These are phyloP conservation scores for Pseudogymnoascus sp. DNA, from an alignment of 2,329 filamentous ascomycete species.

Conservation along the genomic window DNA sequence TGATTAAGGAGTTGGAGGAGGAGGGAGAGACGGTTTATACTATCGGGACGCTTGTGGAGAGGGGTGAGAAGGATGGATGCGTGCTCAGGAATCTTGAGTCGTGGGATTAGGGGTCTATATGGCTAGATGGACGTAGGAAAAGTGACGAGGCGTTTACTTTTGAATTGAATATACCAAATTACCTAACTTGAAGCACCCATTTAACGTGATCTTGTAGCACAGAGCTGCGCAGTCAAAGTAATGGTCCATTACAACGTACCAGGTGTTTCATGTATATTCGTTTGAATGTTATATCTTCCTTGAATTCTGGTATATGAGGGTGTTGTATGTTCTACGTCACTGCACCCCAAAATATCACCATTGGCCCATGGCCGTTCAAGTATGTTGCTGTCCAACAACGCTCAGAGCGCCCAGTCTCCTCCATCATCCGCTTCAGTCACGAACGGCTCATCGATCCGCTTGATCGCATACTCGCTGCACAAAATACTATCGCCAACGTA, in stretches of 20 bases:
- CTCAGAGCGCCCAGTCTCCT: slow-evolving; percentile 69
- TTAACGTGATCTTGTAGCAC: neutral
- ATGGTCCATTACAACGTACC: neutral
- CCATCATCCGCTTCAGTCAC: slow-evolving; percentile 62
- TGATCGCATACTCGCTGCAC: slow-evolving; percentile 91
- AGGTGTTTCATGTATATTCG: neutral
- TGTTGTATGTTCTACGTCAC: neutral
- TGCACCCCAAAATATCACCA: neutral
- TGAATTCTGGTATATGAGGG: neutral
- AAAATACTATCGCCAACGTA: slow-evolving; percentile 56
- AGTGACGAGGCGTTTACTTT: slow-evolving; percentile 1
- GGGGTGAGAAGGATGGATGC: slow-evolving; percentile 49
- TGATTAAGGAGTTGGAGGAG: slow-evolving; percentile 50
- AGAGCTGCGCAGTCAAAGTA: neutral
- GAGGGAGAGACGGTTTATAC: slow-evolving; percentile 69
- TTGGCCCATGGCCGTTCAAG: neutral
- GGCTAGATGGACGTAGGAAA: neutral
- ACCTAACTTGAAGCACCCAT: neutral
- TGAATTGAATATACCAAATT: slow-evolving; percentile 7
- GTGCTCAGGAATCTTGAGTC: slow-evolving; percentile 47
- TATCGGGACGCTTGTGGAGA: slow-evolving; percentile 62
- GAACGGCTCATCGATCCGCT: slow-evolving; percentile 89
- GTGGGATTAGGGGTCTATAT: slow-evolving; percentile 21
- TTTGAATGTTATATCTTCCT: neutral
- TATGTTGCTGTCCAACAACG: neutral